Percentiles rank a stretch among this genome's conserved stretches.
phyloP scores from a whole-genome alignment of 2,329 filamentous ascomycete genomes.

The Sporothrix brasiliensis region DNA sequence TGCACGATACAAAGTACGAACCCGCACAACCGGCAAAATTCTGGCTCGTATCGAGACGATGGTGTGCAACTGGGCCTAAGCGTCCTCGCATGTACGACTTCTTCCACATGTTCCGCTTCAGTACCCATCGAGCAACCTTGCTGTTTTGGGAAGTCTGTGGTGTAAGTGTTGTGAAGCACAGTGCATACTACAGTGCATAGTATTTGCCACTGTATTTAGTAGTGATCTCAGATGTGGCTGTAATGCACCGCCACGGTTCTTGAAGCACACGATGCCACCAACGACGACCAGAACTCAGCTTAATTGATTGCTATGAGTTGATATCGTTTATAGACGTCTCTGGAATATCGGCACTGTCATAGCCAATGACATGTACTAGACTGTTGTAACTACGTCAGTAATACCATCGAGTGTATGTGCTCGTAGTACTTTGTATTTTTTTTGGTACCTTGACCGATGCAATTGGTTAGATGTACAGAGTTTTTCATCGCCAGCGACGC shows the following conservation, averaged over 20 bases:
- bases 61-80: background rate
- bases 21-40: background rate
- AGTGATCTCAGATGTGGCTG: background rate
- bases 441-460: background rate
- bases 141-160: constrained; percentile 9
- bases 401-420: background rate
- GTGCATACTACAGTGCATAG: background rate
- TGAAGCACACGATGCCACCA: no score
- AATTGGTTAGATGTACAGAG: background rate
- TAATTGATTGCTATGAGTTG: background rate
- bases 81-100: background rate
- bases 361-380: background rate
- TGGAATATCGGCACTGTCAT: background rate
- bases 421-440: no score
- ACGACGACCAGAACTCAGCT: no score
- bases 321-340: background rate
- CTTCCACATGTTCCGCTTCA: background rate
- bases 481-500: background rate
- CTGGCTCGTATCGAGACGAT: constrained; percentile 4
- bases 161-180: background rate
- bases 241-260: constrained; percentile 15
- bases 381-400: background rate
- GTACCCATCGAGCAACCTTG: background rate
- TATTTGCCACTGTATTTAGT: background rate
- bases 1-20: no score